Evolutionary conservation across 1,284 basidiomycete genomes (phyloP), one percentile per base, ranked within the genome.

Genomic region (Lignosus rhinocerotis): DNA sequence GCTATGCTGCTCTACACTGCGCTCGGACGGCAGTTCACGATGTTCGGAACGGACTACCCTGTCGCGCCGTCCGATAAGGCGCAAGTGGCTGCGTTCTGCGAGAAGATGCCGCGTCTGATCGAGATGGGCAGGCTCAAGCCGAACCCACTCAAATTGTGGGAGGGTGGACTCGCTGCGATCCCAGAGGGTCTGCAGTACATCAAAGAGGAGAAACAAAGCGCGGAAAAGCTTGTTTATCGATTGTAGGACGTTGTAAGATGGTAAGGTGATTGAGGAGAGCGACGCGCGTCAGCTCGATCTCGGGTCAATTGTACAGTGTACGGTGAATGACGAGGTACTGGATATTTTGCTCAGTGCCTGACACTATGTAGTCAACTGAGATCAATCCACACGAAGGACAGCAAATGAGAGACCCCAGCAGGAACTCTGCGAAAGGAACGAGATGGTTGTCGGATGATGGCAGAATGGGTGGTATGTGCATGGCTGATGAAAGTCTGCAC

Each of bases 151-250:
- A 64, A 66, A 19, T 16, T 63, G 10, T 67, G 60, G 62, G 45
- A 58, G 31, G 67, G 65, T 14, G 68, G 67, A 0, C 55, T 68
- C 42, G 55, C 38, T 16, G 54, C 54, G 19, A 55, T 67, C 11
- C 54, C 57, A 6, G 66, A 63, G 11, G 68, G 64, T n/a, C 48
- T 69, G 55, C 53, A 65, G 38, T 63, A 61, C 49, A 61, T 67
- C 61, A 44, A 54, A 6, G 62, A 67, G 51, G 64, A 66, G 2
- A 64, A 62, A 55, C 54, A 59, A 31, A 66, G 67, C 39, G 67
- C 57, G 2, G 66, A 66, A 46, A 69, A 68, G 58, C 54, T 67
- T 19, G 68, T 69, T 16, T 65, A 66, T 46, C 47, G 59, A 14
- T 19, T 55, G 32, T 25, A 25, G 25, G 25, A 25, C 4, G 25